Evolutionary conservation across 179 eudicot species (phyloP).

Genomic region (Camellia oleifera): DNA sequence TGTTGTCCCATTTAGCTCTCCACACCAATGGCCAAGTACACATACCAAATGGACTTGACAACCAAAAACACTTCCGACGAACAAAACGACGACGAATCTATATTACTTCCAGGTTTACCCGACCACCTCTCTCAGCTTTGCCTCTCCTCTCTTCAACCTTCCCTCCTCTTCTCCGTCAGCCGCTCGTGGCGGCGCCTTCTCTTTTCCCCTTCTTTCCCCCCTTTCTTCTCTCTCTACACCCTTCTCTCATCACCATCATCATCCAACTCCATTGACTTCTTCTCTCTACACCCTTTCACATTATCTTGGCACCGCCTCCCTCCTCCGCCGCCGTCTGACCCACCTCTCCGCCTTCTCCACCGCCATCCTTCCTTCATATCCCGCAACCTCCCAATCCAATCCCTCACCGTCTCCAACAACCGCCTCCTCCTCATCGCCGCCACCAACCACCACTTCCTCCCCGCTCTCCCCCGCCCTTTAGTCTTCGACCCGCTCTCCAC

Average conservation of each 20-base stretch:
- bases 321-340: slow-evolving; percentile 24
- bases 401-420: slow-evolving; percentile 22
- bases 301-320: slow-evolving; percentile 33
- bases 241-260: slow-evolving; percentile 19
- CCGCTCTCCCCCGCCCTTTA: slow-evolving; percentile 33
- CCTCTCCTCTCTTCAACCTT: slow-evolving; percentile 32
- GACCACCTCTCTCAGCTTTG: slow-evolving; percentile 38
- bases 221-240: slow-evolving; percentile 40
- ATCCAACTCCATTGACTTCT: slow-evolving; percentile 22
- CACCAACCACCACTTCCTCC: slow-evolving; percentile 27
- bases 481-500: slow-evolving; percentile 30
- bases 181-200: slow-evolving; percentile 43
- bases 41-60: neutral
- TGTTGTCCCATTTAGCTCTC: neutral
- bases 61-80: neutral
- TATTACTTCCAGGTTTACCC: slow-evolving; percentile 47
- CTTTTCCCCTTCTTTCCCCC: slow-evolving; percentile 46
- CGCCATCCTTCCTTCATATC: slow-evolving; percentile 46
- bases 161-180: slow-evolving; percentile 35
- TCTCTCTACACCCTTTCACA: slow-evolving; percentile 31
- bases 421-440: slow-evolving; percentile 29
- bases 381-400: slow-evolving; percentile 36
- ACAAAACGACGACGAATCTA: neutral
- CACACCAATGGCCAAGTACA: neutral
- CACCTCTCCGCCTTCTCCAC: slow-evolving; percentile 27